Conservation (phyloP, 2,329 filamentous ascomycete species). For the Aspergillus fumigatiaffinis region DNA sequence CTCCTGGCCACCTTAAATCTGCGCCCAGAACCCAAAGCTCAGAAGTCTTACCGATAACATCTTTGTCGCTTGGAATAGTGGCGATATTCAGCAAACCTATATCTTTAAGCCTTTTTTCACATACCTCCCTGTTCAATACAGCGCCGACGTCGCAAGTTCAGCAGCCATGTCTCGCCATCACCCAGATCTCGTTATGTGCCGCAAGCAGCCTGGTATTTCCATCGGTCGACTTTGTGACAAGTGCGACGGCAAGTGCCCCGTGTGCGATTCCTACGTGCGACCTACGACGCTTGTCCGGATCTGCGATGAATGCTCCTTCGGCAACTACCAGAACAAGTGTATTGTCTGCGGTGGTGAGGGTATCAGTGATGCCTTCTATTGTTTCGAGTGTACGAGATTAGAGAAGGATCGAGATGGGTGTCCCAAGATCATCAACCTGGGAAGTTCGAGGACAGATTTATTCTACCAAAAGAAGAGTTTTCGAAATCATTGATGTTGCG, state of each 20-base stretch:
- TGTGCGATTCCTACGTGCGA: conserved; percentile 98
- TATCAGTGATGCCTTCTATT: conserved; percentile 98
- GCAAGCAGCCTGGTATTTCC: conserved; percentile 94
- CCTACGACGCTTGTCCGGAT: conserved; percentile 96
- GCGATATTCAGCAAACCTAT: neutral
- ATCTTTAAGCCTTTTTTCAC: neutral
- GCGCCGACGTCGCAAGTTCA: neutral
- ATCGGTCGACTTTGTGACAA: conserved; percentile 99
- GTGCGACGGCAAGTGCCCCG: conserved; percentile 98
- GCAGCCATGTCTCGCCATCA: conserved; percentile 84
- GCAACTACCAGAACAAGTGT: conserved; percentile 99
- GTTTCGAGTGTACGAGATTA: conserved; percentile 94
- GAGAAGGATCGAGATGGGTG: conserved; percentile 98
- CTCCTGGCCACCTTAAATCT: neutral
- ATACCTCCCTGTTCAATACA: neutral
- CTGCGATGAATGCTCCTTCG: conserved; percentile 98
- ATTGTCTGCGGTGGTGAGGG: conserved; percentile 98
- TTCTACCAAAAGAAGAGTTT: conserved; percentile 67
- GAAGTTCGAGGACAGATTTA: conserved; percentile 91
- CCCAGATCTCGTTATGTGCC: conserved; percentile 98
- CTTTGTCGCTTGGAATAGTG: neutral
- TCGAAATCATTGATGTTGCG: conserved; percentile 37
- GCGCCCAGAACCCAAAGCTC: neutral
- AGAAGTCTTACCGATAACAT: neutral
- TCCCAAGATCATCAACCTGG: conserved; percentile 98